Evolutionary conservation across 495 filamentous ascomycete species (phyloP).

Genomic region (Tuber magnatum): DNA sequence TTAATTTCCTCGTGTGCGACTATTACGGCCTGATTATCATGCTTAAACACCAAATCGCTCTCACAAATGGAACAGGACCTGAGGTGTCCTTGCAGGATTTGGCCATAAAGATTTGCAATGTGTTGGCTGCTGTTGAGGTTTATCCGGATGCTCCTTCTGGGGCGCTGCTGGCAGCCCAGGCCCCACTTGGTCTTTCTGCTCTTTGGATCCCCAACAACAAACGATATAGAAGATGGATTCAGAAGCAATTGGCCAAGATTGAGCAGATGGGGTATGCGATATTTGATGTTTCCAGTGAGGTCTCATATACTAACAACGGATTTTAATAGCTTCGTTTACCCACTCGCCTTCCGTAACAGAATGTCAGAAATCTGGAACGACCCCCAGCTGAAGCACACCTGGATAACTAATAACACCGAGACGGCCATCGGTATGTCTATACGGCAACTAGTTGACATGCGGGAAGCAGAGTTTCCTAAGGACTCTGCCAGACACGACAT

Average conservation of each 20-base stretch:
- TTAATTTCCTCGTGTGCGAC: conserved; percentile 69
- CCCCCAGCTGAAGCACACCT: conserved; percentile 37
- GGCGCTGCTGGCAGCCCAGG: conserved; percentile 63
- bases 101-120: conserved; percentile 63
- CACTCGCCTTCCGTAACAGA: conserved; percentile 61
- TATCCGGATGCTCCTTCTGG: conserved; percentile 67
- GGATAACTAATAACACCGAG: conserved; percentile 37
- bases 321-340: conserved; percentile 66
- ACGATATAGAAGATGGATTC: conserved; percentile 72
- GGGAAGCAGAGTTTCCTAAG: conserved; percentile 35
- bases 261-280: conserved; percentile 73
- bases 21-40: conserved; percentile 71
- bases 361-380: conserved; percentile 60
- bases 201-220: conserved; percentile 69
- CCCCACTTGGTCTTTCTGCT: conserved; percentile 65
- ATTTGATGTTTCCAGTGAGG: conserved; percentile 12
- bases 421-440: conserved; percentile 40
- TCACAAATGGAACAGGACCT: conserved; percentile 44
- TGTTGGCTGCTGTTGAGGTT: conserved; percentile 67
- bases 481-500: conserved; percentile 34
- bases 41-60: conserved; percentile 65
- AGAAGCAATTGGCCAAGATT: conserved; percentile 67
- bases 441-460: conserved; percentile 38
- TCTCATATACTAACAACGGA: conserved; percentile 17
- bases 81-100: conserved; percentile 50